phyloP scores from a whole-genome alignment of 192 early-diverging fungal species.

The Spizellomyces sp. region DNA sequence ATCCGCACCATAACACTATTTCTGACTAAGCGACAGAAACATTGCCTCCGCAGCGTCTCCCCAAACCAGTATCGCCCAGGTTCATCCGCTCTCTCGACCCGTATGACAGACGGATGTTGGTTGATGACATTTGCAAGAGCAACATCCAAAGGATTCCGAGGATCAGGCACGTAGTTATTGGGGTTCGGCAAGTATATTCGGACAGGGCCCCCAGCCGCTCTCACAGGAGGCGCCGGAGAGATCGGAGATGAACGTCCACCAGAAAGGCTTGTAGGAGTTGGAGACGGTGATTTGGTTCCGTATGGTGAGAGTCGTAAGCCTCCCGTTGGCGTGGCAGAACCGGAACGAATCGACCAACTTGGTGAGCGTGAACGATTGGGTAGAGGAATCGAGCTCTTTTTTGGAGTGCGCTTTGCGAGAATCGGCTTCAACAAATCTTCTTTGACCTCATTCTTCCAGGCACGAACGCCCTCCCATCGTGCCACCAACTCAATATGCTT shows the following conservation, averaged over 20 bases:
- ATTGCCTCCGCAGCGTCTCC: conserved; percentile 20
- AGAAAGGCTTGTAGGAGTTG: background rate
- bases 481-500: conserved; percentile 2
- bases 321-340: background rate
- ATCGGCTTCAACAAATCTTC: background rate
- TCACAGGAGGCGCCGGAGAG: background rate
- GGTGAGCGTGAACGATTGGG: background rate
- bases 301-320: too few species aligned
- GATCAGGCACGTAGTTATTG: conserved; percentile 21
- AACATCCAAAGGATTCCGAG: conserved; percentile 24
- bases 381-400: background rate
- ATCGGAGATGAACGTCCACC: background rate
- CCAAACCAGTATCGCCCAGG: conserved; percentile 32
- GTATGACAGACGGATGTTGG: background rate
- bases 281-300: background rate
- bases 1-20: conserved; percentile 29
- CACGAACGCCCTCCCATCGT: conserved; percentile 10
- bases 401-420: background rate
- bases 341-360: background rate
- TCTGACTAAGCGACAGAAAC: conserved; percentile 23
- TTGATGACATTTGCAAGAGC: conserved; percentile 28
- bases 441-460: background rate
- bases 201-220: background rate
- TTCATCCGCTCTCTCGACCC: conserved; percentile 4
- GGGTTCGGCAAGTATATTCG: conserved; percentile 18